Conservation (phyloP, 805 yeast species). For the Candida nitratophila region DNA sequence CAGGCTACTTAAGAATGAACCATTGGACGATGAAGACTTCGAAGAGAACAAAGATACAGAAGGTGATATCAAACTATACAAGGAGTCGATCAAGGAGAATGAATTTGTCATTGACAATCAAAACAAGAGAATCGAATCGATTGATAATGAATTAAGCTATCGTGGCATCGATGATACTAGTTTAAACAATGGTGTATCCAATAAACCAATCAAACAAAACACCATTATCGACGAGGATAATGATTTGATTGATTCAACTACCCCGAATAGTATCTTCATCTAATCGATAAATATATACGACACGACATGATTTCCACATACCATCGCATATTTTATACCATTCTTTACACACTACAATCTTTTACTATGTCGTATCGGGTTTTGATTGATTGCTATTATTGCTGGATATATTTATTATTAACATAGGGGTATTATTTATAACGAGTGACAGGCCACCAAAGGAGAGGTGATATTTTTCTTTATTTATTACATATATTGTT, state of each 20-base stretch:
- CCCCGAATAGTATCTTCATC: slow-evolving; percentile 27
- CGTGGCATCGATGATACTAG: slow-evolving; percentile 25
- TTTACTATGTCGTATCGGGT: too few species aligned
- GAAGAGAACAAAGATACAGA: slow-evolving; percentile 33
- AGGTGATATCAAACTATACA: slow-evolving; percentile 43
- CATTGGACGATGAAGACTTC: slow-evolving; percentile 16
- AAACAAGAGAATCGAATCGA: slow-evolving; percentile 33
- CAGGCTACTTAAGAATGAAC: slow-evolving; percentile 14
- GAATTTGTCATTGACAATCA: slow-evolving; percentile 46
- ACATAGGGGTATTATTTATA: too few species aligned
- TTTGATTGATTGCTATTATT: too few species aligned
- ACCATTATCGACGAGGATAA: slow-evolving; percentile 28
- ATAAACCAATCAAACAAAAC: not conserved
- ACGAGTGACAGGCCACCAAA: too few species aligned
- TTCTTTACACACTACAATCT: too few species aligned
- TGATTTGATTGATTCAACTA: slow-evolving; percentile 27
- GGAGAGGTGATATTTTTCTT: too few species aligned
- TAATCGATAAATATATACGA: too few species aligned
- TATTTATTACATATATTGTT: too few species aligned
- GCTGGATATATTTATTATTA: too few species aligned
- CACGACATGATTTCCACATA: too few species aligned
- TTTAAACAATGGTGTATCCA: not conserved
- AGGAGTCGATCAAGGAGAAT: slow-evolving; percentile 53
- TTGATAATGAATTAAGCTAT: slow-evolving; percentile 39
- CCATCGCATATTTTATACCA: too few species aligned